A percentile compares a stretch with the other conserved stretches of the same genome.
These are phyloP conservation scores for Boeremia exigua DNA, from an alignment of 2,329 filamentous ascomycete species.

Conservation along the genomic window DNA sequence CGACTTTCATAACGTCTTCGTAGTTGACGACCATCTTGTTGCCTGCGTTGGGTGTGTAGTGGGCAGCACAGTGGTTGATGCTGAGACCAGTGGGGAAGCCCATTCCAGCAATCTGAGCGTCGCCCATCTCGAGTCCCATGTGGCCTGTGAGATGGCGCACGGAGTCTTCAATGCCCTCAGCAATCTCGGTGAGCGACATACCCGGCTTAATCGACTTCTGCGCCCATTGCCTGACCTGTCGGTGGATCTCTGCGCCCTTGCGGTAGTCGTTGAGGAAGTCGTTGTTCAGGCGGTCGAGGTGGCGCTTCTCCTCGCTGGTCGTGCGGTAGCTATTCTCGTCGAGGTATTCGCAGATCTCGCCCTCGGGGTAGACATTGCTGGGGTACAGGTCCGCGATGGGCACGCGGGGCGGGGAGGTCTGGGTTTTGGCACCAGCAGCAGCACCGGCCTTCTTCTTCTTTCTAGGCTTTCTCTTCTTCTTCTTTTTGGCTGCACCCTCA, in stretches of 20 bases:
- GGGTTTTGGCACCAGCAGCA: slow-evolving; percentile 63
- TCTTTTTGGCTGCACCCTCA: slow-evolving; percentile 67
- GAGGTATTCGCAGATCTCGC: slow-evolving; percentile 78
- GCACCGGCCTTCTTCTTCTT: slow-evolving; percentile 67
- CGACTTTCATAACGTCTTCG: slow-evolving; percentile 75
- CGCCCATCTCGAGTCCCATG: slow-evolving; percentile 76
- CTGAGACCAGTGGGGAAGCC: slow-evolving; percentile 86
- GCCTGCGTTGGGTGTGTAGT: slow-evolving; percentile 86
- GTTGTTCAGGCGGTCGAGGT: slow-evolving; percentile 79
- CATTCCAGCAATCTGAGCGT: slow-evolving; percentile 79
- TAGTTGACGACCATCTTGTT: slow-evolving; percentile 75
- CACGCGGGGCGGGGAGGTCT: slow-evolving; percentile 79
- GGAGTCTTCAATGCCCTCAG: slow-evolving; percentile 84
- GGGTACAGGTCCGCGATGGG: slow-evolving; percentile 76
- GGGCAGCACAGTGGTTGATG: slow-evolving; percentile 83
- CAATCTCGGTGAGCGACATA: slow-evolving; percentile 79
- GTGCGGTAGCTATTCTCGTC: slow-evolving; percentile 80
- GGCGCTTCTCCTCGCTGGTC: slow-evolving; percentile 82
- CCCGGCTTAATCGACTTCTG: slow-evolving; percentile 82
- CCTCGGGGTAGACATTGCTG: slow-evolving; percentile 73
- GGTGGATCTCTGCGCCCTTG: slow-evolving; percentile 85
- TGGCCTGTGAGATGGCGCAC: slow-evolving; percentile 80
- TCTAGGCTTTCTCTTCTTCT: slow-evolving; percentile 82
- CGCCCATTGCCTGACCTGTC: slow-evolving; percentile 84
- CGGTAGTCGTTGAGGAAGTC: slow-evolving; percentile 83